Base-by-base conservation (phyloP, 768 basidiomycete species). In the Inosperma sp. region DNA sequence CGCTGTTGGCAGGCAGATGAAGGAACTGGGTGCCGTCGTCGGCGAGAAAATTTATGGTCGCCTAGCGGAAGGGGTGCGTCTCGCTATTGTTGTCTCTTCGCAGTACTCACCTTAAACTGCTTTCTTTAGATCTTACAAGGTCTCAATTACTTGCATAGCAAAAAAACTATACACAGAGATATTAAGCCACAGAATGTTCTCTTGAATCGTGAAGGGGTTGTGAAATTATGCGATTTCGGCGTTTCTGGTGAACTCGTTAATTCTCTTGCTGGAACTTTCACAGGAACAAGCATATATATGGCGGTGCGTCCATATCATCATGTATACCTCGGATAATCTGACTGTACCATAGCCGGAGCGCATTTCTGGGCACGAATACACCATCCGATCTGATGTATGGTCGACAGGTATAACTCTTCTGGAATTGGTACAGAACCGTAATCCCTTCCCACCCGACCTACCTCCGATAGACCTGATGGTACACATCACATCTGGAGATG, bases 271-370 rank as follows among this genome's bases (percentile, higher is more conserved):
- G 90, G 89, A 48, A 98, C 96, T 1, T 98, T 97, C 64, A 98
- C 95, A 1, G 96, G 96, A 6, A 98, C 95, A 36, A 93, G 93
- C 64, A 88, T 90, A 58, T 99, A 98, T 70, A 98, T 98, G 95
- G 94, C 96, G 57, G 95, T 97, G 62, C 68, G 94, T 82, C 23
- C 43, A 34, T 27, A 35, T 53, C 39, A 46, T n/a, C n/a, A n/a
- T n/a, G n/a, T n/a, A n/a, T n/a, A n/a, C n/a, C n/a, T n/a, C n/a
- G n/a, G n/a, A n/a, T n/a, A n/a, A n/a, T n/a, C n/a, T n/a, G n/a
- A n/a, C n/a, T n/a, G n/a, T n/a, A n/a, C n/a, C n/a, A 46, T 52
- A 93, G 89, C 95, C 95, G 42, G 95, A 97, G 69, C 86, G 95
- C 55, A 94, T 98, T 54, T 85, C 83, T 59, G 95, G 95, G 5